A percentile compares a stretch with the other conserved stretches of the same genome.
phyloP scores from a whole-genome alignment of 176 grass and related monocot genomes.

The Alopecurus myosuroides region DNA sequence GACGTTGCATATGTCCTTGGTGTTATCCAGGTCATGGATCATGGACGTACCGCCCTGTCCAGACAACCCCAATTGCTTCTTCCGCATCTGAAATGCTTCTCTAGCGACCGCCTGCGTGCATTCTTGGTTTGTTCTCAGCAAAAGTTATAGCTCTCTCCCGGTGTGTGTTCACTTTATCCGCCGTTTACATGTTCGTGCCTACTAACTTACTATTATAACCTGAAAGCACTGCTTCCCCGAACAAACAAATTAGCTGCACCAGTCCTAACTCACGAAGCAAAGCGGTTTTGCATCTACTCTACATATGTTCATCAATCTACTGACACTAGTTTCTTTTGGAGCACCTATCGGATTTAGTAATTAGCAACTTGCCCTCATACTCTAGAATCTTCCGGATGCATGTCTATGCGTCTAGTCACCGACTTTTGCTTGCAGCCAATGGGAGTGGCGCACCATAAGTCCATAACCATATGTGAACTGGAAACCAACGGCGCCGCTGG shows the following conservation, averaged over 20 bases:
- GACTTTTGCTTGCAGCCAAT: neutral
- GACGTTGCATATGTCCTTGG: constrained; percentile 20
- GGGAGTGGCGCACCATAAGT: neutral
- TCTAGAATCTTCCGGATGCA: neutral
- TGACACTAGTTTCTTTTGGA: neutral
- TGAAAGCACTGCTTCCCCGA: neutral
- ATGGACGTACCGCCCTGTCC: neutral
- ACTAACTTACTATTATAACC: neutral
- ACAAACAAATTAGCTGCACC: neutral
- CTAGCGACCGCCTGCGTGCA: no score
- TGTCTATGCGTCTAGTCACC: neutral
- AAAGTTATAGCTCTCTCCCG: neutral
- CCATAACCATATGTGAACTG: neutral
- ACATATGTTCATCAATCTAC: neutral
- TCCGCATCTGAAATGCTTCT: neutral
- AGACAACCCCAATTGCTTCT: neutral
- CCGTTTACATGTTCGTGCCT: neutral
- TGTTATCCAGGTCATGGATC: neutral
- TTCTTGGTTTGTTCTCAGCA: no score
- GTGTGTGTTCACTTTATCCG: neutral
- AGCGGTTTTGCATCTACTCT: neutral
- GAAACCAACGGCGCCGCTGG: neutral
- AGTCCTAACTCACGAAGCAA: neutral
- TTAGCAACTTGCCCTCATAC: neutral
- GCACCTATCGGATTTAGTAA: neutral